Conservation (phyloP, 768 basidiomycete genomes). For the Phaffia australis region DNA sequence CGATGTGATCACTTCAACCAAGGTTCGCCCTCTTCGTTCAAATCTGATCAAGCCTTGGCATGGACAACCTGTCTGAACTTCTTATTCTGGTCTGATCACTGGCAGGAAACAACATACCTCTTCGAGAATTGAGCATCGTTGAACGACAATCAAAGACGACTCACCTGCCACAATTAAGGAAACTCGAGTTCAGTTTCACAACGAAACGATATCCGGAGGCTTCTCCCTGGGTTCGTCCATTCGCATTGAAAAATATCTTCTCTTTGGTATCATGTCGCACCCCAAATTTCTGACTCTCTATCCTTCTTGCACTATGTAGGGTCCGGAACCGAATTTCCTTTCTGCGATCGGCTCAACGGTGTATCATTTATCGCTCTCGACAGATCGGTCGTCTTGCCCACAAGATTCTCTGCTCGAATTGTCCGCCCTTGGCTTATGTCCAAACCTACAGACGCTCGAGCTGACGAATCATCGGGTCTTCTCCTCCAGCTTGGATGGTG, state of each 20-base stretch:
- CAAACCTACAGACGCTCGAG: constrained; percentile 6
- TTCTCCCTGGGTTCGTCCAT: neutral
- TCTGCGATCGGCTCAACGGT: constrained; percentile 1
- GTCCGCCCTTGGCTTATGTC: neutral
- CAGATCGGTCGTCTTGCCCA: neutral
- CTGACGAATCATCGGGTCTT: neutral
- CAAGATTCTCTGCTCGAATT: neutral
- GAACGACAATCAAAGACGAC: neutral
- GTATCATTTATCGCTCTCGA: neutral
- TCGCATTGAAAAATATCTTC: no score
- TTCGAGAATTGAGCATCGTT: neutral
- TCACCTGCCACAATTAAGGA: constrained; percentile 2
- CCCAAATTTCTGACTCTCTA: no score
- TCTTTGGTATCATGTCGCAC: no score
- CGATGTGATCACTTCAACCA: constrained; percentile 20
- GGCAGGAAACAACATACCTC: neutral
- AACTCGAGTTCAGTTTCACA: constrained; percentile 13
- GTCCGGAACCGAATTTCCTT: neutral
- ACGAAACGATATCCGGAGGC: constrained; percentile 13
- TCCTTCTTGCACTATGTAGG: no score
- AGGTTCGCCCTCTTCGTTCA: neutral
- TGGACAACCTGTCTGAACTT: no score
- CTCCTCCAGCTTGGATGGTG: neutral
- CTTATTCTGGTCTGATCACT: neutral
- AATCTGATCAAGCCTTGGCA: no score